Evolutionary conservation across 164 flowering plant species (phyloP).

Genomic region (Platanus orientalis): DNA sequence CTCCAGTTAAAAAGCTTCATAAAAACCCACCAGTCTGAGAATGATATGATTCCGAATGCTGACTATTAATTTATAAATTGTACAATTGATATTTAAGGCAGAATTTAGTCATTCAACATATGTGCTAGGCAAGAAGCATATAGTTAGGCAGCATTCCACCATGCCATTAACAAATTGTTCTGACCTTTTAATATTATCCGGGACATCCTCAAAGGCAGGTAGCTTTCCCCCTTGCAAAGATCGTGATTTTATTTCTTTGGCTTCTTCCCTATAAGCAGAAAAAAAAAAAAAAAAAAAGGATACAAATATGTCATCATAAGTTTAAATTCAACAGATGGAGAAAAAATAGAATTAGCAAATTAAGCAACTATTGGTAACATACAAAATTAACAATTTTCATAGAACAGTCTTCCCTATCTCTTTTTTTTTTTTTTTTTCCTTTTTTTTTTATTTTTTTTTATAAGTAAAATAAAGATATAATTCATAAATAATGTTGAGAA

Average conservation of each 20-base stretch:
- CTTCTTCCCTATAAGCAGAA: slow-evolving; percentile 71
- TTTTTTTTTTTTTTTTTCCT: no score
- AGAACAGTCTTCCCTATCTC: no score
- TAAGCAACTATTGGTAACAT: background rate
- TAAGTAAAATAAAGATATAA: no score
- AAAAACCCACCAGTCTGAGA: background rate
- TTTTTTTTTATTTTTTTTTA: no score
- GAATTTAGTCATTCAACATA: no score
- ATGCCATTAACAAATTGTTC: background rate
- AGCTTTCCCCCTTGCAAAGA: slow-evolving; percentile 13
- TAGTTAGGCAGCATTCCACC: background rate
- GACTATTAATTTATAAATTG: no score
- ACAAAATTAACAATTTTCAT: no score
- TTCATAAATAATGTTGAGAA: no score
- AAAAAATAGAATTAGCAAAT: background rate
- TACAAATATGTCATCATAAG: background rate
- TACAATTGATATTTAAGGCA: no score
- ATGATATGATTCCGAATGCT: background rate
- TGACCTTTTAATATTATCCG: slow-evolving; percentile 49
- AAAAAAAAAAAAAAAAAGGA: background rate
- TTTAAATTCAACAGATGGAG: background rate
- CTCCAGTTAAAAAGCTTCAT: no score
- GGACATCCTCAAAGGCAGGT: slow-evolving; percentile 27
- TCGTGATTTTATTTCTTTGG: slow-evolving; percentile 41
- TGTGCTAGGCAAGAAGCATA: no score